phyloP scores from a whole-genome alignment of 2,329 filamentous ascomycete genomes.

The Aspergillus sergii region DNA sequence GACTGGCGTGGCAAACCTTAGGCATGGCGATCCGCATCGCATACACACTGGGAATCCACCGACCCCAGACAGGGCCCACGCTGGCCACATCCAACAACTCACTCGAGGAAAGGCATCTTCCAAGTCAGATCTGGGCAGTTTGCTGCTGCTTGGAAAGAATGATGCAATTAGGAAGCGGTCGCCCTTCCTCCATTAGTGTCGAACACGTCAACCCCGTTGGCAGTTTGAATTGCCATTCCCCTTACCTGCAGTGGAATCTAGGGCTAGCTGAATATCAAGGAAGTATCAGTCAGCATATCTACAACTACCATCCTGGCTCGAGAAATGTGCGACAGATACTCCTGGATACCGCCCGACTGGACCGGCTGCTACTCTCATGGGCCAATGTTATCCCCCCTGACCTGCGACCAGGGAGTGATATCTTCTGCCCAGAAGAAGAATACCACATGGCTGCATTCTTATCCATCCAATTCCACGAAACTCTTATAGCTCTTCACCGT shows the following conservation, averaged over 20 bases:
- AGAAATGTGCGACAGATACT: constrained; percentile 17
- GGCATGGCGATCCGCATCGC: constrained; percentile 20
- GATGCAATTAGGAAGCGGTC: constrained; percentile 18
- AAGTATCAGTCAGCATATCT: constrained; percentile 18
- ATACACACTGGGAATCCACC: constrained; percentile 17
- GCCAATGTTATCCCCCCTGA: constrained; percentile 13
- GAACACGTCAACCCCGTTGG: constrained; percentile 7
- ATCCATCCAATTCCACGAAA: constrained; percentile 17
- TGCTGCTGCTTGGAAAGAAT: constrained; percentile 18
- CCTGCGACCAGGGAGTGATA: constrained; percentile 14
- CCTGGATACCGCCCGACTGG: constrained; percentile 16
- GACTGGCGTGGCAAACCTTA: constrained; percentile 18
- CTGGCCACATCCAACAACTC: neutral
- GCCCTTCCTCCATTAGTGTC: constrained; percentile 10
- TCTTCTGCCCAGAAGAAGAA: constrained; percentile 8
- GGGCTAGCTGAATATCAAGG: constrained; percentile 15
- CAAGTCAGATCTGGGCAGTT: constrained; percentile 10
- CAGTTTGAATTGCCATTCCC: neutral
- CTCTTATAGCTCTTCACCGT: constrained; percentile 18
- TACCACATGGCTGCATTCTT: constrained; percentile 14
- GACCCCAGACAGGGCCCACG: neutral
- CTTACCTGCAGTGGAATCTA: constrained; percentile 15
- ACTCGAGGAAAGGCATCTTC: neutral
- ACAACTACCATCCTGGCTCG: constrained; percentile 8
- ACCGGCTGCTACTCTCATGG: constrained; percentile 12